A percentile compares a stretch with the other conserved stretches of the same genome.
phyloP scores from a whole-genome alignment of 73 alveolate species.

The Symbiodinium pilosum region DNA sequence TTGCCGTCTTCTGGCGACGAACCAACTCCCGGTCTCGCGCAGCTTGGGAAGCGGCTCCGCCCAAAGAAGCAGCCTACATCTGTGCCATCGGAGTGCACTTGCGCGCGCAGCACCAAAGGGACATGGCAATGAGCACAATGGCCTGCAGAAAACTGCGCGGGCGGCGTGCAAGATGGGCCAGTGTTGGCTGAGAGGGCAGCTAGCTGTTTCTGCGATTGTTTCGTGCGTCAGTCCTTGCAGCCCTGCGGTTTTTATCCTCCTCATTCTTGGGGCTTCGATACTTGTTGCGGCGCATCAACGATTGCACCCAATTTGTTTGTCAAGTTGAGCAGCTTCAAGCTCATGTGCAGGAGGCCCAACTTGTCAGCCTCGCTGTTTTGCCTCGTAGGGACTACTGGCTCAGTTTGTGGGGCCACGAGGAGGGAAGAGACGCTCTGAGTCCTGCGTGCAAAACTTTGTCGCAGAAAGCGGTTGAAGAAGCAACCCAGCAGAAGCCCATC shows the following conservation, averaged over 20 bases:
- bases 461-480: background rate
- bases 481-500: background rate
- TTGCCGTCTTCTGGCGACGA: too few relatives aligned
- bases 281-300: background rate
- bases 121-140: too few relatives aligned
- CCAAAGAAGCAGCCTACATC: too few relatives aligned
- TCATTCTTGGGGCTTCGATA: background rate
- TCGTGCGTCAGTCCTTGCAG: background rate
- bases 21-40: too few relatives aligned
- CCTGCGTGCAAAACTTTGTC: background rate
- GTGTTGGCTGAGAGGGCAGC: background rate
- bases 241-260: background rate
- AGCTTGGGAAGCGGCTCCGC: too few relatives aligned
- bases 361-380: background rate
- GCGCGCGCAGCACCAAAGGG: too few relatives aligned
- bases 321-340: background rate
- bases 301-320: background rate
- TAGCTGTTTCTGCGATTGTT: background rate
- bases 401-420: background rate
- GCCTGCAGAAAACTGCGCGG: too few relatives aligned
- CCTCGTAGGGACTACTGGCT: background rate
- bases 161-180: background rate
- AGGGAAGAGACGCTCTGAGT: background rate
- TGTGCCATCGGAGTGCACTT: too few relatives aligned
- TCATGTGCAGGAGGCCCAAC: background rate